These are phyloP conservation scores for Miscanthus lutarioriparius DNA, from an alignment of 176 grass and related monocot genomes.

Conservation along the genomic window DNA sequence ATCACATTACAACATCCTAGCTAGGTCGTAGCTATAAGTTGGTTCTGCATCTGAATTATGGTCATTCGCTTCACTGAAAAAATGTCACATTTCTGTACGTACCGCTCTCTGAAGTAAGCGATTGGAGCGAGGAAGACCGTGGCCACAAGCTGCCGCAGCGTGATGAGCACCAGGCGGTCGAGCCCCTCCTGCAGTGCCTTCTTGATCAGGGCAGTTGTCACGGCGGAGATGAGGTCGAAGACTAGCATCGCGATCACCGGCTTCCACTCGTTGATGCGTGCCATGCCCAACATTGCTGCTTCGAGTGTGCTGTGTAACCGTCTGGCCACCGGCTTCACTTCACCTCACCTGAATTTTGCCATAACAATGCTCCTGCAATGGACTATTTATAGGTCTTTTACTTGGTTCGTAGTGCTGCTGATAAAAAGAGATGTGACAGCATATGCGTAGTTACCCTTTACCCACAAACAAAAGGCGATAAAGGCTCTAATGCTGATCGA, in stretches of 20 bases:
- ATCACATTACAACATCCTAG: neutral
- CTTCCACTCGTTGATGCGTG: slow-evolving; percentile 48
- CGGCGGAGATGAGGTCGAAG: slow-evolving; percentile 57
- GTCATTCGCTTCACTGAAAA: neutral
- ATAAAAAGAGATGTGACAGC: neutral
- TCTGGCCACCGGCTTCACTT: neutral
- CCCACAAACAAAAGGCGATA: neutral
- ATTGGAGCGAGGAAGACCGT: slow-evolving; percentile 72
- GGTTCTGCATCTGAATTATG: neutral
- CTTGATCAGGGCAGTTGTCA: slow-evolving; percentile 79
- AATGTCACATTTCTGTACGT: neutral
- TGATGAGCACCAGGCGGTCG: slow-evolving; percentile 70
- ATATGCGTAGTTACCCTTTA: slow-evolving; percentile 5
- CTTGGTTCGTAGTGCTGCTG: neutral
- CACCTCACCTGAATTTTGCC: slow-evolving; percentile 1
- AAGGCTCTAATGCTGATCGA: neutral
- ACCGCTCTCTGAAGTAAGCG: slow-evolving; percentile 78
- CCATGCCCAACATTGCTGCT: slow-evolving; percentile 35
- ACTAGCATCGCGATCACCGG: slow-evolving; percentile 60
- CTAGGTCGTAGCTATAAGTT: neutral
- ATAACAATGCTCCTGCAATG: slow-evolving; percentile 12
- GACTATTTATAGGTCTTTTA: slow-evolving; percentile 49
- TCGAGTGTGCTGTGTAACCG: neutral
- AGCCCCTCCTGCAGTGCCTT: slow-evolving; percentile 65
- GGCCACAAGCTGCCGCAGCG: slow-evolving; percentile 73